phyloP scores from a whole-genome alignment of 2,329 filamentous ascomycete species.

The Alternaria sp. region DNA sequence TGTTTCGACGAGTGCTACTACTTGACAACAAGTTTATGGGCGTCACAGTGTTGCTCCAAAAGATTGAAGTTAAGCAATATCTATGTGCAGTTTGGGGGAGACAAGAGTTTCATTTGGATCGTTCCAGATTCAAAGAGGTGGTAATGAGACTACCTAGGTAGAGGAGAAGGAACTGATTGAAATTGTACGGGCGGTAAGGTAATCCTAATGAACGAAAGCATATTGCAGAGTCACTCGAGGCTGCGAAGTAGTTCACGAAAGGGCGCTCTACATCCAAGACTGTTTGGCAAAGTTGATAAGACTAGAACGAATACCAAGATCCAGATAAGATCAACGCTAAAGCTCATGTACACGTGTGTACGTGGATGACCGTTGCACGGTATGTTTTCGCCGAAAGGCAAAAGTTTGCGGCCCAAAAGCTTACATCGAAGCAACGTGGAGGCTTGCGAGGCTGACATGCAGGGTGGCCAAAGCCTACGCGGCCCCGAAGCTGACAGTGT shows the following conservation, averaged over 20 bases:
- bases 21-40: fast-evolving
- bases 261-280: neutral
- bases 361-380: neutral
- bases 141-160: neutral
- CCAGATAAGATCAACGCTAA: neutral
- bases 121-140: neutral
- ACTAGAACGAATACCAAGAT: neutral
- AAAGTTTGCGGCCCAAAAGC: neutral
- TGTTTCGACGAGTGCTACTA: neutral
- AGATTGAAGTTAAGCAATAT: neutral
- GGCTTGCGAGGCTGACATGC: slow-evolving; percentile 7
- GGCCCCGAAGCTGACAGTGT: slow-evolving; percentile 13
- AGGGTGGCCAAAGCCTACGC: slow-evolving; percentile 8
- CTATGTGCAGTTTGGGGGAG: neutral
- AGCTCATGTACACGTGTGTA: neutral
- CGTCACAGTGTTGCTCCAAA: fast-evolving
- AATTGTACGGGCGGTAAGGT: neutral
- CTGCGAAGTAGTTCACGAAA: neutral
- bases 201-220: neutral
- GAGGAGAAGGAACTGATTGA: neutral
- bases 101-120: neutral
- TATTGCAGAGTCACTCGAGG: neutral
- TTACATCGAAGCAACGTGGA: neutral
- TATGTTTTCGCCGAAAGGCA: neutral
- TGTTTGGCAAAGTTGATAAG: neutral